Evolutionary conservation across 1,284 basidiomycete species (phyloP), one percentile per base, ranked within the genome.

Genomic region (Ustilago vetiveriae): DNA sequence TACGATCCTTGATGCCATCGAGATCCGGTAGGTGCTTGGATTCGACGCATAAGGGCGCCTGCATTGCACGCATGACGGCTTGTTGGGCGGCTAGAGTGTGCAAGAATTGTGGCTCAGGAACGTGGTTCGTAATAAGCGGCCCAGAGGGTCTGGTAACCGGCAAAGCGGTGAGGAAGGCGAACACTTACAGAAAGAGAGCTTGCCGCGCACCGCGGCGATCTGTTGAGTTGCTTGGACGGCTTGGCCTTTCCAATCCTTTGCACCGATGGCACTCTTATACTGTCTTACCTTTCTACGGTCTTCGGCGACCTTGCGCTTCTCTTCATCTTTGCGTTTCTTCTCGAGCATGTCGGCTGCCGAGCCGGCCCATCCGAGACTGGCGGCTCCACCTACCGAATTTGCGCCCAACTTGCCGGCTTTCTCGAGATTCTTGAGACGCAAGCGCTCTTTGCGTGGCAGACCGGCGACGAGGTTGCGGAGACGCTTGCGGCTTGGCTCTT

Each of bases 1-100:
- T 84, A 6, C 83, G 72, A 51, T 84, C 84, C 22, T 70, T 74
- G 33, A 84, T 59, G 5, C 62, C 68, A 21, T 84, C 82, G 3
- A 79, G 26, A 53, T 83, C 83, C 5, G 83, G 83, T 21, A 84
- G 48, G 14, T 79, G 56, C 37, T 82, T 81, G 22, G 78, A 69
- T 47, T 84, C 83, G 59, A 78, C 76, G 60, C 82, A 84, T 14
- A 81, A 52, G 7, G 78, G 82, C 14, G 72, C 69, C 21, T 57
- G 49, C 24, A 75, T 38, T 3, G 73, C 74, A 21, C 80, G 58
- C 3, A 60, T 53, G 13, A 81, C 53, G 9, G 77, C 71, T 64
- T 79, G 75, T 65, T 79, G 78, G 33, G 73, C 71, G 9, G 76
- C 74, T 67, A 58, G 23, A 46, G 33, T 44, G 36, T 23, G 30